Conservation (phyloP, 1,284 basidiomycete species). For the Puccinia novopanici region DNA sequence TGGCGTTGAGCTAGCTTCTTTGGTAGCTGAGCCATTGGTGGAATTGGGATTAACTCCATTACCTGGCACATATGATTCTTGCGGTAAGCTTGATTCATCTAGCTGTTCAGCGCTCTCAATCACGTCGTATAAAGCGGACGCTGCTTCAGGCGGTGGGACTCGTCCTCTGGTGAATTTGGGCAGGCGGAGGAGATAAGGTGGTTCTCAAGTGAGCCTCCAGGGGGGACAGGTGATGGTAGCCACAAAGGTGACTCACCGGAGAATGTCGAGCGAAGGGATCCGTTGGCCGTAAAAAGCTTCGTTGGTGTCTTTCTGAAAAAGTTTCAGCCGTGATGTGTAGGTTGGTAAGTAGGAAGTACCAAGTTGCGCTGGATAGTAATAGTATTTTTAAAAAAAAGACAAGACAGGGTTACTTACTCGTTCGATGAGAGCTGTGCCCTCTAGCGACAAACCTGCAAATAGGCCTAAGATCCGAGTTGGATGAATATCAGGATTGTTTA, state of each 20-base stretch:
- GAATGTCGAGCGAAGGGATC: conserved; percentile 84
- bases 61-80: conserved; percentile 57
- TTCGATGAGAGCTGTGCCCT: conserved; percentile 92
- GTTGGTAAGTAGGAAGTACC: neutral
- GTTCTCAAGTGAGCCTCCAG: no score
- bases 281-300: conserved; percentile 88
- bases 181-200: neutral
- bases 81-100: conserved; percentile 57
- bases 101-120: conserved; percentile 58
- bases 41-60: neutral
- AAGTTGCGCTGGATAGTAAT: neutral
- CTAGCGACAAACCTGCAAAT: conserved; percentile 90
- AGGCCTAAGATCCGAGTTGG: conserved; percentile 67
- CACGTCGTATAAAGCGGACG: conserved; percentile 59
- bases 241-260: conserved; percentile 62
- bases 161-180: conserved; percentile 54
- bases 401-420: conserved; percentile 65
- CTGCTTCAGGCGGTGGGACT: conserved; percentile 59
- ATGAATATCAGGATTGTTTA: neutral
- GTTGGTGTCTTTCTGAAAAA: conserved; percentile 57
- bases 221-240: neutral
- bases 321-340: neutral
- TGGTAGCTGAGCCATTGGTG: neutral
- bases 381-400: neutral
- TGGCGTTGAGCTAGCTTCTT: conserved; percentile 10